Base-by-base conservation (phyloP, 306 rosid genomes). In the Citrullus mucosospermus region DNA sequence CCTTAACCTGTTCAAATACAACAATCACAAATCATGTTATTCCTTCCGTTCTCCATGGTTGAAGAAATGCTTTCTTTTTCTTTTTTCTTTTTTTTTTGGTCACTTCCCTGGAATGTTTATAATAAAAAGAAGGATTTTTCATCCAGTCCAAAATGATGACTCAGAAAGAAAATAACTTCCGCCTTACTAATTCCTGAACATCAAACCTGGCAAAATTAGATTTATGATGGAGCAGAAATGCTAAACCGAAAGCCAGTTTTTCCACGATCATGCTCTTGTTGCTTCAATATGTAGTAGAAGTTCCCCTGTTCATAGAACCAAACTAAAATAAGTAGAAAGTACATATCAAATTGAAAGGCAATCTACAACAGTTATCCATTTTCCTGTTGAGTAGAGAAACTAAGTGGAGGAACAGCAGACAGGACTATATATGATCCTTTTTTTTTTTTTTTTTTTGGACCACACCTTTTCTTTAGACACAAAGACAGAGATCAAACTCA, bases 161-260 rank as follows among this genome's bases (percentile, higher is more conserved):
- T 50, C 77, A 43, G 18, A 73, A 73, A 48, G 44, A 72, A 53
- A 53, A 13, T 44, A 46, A 50, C 41, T 38, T 68, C 54, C 51
- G 73, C 76, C 44, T 74, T 12, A 28, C 46, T 54, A 36, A 54
- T 3, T 32, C 30, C 65, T 32, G 17, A 28, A 62, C 16, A 57
- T 15, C 60, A 44, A 60, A 77, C 59, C 72, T 46, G 50, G 0
- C 58, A 13, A 69, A 77, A 15, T 60, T 80, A 30, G 67, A 75
- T 68, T 84, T 88, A 92, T 39, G 89, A 89, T 25, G 97, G 93
- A 79, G 97, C 89, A 73, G 98, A 96, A 87, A 96, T 75, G 89
- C 93, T 92, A 86, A 96, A 91, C 82, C 98, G 90, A 85, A 96
- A 92, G 81, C 99, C 99, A 65, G 90, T 85, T 89, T 92, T 92